Base-by-base conservation (phyloP, 495 filamentous ascomycete genomes). In the Emericellopsis terricola region DNA sequence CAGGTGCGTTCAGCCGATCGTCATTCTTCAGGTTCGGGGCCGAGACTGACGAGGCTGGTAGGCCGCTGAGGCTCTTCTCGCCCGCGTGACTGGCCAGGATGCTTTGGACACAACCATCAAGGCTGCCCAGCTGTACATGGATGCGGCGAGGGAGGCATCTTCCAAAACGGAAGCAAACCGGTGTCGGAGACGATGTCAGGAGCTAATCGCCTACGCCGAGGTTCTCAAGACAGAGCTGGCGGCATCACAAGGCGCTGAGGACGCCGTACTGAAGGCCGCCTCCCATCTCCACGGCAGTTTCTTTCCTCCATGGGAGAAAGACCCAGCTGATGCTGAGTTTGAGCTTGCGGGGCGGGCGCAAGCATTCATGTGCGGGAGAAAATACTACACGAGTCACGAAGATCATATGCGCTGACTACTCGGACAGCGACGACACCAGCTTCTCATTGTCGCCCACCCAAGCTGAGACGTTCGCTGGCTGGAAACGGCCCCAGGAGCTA, bases 121-220 rank as follows among this genome's bases (percentile, higher is more conserved):
- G 39, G 78, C 79, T 16, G 73, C 70, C 11, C 80, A 93, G 44
- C 53, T 77, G 29, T 82, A 81, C 39, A 81, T 93, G 72, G 70
- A 71, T 46, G 81, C 78, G 1, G 50, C 78, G 34, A 57, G 59
- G 29, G 51, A 72, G 30, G 60, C 72, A 1, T 42, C 57, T 4
- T 53, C 48, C 19, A 41, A 57, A 9, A 53, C 55, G 14, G 76
- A 86, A 17, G 78, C 69, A 38, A 48, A 54, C 8, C 53, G 58
- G 8, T 53, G 89, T 13, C 70, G 69, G 23, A 48, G 52, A 11
- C 81, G 78, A 55, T 80, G 71, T 52, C 65, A 73, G 39, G 62
- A 71, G 31, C 53, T 85, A 33, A 54, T 86, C 16, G 64, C 56
- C 1, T 62, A 67, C 33, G 82, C 79, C 2, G 84, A 92, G 49